Evolutionary conservation across 768 basidiomycete species (phyloP), one percentile per base, ranked within the genome.

Genomic region (Rhizopogon salebrosus): DNA sequence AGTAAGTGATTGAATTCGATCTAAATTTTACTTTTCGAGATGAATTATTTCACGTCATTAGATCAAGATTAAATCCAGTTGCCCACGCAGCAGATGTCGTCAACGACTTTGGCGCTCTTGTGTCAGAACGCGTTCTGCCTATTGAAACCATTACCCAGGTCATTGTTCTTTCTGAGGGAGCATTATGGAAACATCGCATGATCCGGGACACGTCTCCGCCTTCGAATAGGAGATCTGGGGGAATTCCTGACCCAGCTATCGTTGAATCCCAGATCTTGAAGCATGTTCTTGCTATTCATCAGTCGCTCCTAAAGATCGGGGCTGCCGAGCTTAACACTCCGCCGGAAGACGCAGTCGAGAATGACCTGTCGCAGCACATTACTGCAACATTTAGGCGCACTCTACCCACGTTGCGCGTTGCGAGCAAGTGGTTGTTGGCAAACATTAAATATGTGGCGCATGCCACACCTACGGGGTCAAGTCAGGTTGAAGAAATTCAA

Each of bases 151-250:
- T 97, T 56, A 78, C 82, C 52, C 87, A 87, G 62, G 75, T 84
- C 10, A 71, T 92, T 46, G 78, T 89, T 27, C 77, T 92, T 36
- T 77, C 85, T 1, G 81, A 95, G 56, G 87, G 89, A 29, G 88
- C 89, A 0, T 75, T 94, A 11, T 95, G 91, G 88, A 87, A 86
- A 57, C 82, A 90, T 54, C 80, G 88, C 24, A 86, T 91, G 80
- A 74, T 84, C 57, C 85, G 84, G 41, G 77, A 80, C 29, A 59
- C 71, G 36, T 57, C 72, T 38, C 57, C 67, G 10, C 56, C 66
- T 39, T 58, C 58, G 24, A 56, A 66, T 57, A 69, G 55, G 61
- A 58, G 57, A 51, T 58, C 67, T 37, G 54, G 40, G 14, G 55
- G 57, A 51, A 45, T 49, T 48, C 42, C 64, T 55, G 54, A 60